phyloP scores from a whole-genome alignment of 768 basidiomycete genomes.

The Trametes sanguinea region DNA sequence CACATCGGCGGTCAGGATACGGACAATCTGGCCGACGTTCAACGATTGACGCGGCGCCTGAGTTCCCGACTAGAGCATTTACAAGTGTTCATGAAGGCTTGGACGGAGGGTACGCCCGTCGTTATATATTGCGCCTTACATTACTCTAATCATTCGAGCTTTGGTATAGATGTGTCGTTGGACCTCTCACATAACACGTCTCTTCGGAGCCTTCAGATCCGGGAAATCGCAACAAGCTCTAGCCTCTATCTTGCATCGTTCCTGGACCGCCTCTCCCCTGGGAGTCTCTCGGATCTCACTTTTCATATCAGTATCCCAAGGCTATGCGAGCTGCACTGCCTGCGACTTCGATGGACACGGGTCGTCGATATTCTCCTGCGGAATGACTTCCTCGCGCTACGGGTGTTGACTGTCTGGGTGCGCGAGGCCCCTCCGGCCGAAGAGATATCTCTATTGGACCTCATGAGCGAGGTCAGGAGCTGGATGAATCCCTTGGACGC shows the following conservation, averaged over 20 bases:
- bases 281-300: neutral
- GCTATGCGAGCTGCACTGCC: neutral
- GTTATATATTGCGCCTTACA: neutral
- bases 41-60: neutral
- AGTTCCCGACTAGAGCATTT: constrained; percentile 7
- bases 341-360: neutral
- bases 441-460: neutral
- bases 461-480: neutral
- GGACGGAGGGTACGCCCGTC: constrained; percentile 1
- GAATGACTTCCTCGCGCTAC: constrained; percentile 1
- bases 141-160: too few relatives aligned
- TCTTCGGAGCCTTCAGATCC: constrained; percentile 7
- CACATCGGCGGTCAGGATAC: neutral
- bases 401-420: constrained; percentile 10
- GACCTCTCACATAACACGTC: neutral
- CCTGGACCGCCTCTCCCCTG: neutral
- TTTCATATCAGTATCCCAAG: neutral
- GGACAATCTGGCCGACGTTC: neutral
- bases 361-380: neutral
- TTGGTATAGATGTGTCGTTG: neutral
- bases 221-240: constrained; percentile 4
- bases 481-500: constrained; percentile 8
- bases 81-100: constrained; percentile 4
- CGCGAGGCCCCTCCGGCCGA: constrained; percentile 5
- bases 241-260: neutral